Percentiles rank a stretch among this genome's conserved stretches.
Evolutionary conservation across 2,329 filamentous ascomycete genomes (phyloP).

Genomic region (Penicillium sp.): DNA sequence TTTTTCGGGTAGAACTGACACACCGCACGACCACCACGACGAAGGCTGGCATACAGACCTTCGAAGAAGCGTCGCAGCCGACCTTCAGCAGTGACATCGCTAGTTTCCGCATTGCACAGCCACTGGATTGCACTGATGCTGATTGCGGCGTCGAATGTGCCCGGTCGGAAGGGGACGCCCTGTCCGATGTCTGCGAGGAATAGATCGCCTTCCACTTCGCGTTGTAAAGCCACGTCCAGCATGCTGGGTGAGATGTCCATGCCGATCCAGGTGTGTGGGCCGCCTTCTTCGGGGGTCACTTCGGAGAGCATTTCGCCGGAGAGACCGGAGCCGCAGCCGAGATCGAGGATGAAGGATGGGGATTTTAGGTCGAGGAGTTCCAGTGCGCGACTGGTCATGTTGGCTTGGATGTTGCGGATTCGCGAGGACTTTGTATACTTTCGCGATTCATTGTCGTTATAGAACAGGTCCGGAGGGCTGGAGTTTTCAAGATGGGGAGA

Average conservation of each 20-base stretch:
- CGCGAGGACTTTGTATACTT: slow-evolving; percentile 97
- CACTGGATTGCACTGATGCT: slow-evolving; percentile 95
- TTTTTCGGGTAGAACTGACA: slow-evolving; percentile 99
- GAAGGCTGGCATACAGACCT: slow-evolving; percentile 74
- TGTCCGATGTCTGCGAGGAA: slow-evolving; percentile 91
- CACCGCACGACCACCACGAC: slow-evolving; percentile 77
- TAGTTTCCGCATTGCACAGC: slow-evolving; percentile 90
- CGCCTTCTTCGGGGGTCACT: slow-evolving; percentile 60
- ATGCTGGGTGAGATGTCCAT: slow-evolving; percentile 95
- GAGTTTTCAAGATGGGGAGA: slow-evolving; percentile 9
- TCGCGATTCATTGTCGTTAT: slow-evolving; percentile 87
- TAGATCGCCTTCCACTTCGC: slow-evolving; percentile 88
- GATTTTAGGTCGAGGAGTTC: slow-evolving; percentile 72
- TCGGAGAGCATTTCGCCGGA: slow-evolving; percentile 85
- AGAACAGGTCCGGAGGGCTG: slow-evolving; percentile 91
- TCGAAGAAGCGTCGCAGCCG: slow-evolving; percentile 82
- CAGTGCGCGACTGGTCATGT: slow-evolving; percentile 88
- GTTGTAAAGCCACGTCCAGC: slow-evolving; percentile 85
- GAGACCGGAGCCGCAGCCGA: slow-evolving; percentile 92
- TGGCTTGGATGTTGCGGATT: slow-evolving; percentile 88
- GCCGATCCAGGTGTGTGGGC: slow-evolving; percentile 90
- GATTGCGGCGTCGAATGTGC: slow-evolving; percentile 88
- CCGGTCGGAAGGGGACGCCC: slow-evolving; percentile 84
- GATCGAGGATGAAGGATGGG: slow-evolving; percentile 82
- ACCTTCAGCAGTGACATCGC: slow-evolving; percentile 70